phyloP scores from a whole-genome alignment of 768 basidiomycete species.

The Chlorophyllum brunneum region DNA sequence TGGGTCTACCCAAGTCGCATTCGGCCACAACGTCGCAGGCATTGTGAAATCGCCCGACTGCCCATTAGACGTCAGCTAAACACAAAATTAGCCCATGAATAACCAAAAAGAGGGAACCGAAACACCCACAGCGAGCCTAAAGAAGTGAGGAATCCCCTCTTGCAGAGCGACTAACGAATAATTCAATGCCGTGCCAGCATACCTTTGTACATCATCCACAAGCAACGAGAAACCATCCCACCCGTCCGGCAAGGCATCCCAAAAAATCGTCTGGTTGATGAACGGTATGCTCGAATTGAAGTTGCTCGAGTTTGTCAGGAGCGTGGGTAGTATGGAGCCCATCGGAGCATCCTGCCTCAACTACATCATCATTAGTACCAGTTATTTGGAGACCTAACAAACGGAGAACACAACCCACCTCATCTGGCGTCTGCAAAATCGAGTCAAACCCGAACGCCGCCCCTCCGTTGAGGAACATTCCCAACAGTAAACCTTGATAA shows the following conservation, averaged over 20 bases:
- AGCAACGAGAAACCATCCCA: slow-evolving; percentile 81
- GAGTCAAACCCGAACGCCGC: slow-evolving; percentile 79
- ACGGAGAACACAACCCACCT: slow-evolving; percentile 41
- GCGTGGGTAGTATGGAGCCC: slow-evolving; percentile 65
- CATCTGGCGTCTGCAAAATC: slow-evolving; percentile 70
- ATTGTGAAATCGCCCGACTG: slow-evolving; percentile 74
- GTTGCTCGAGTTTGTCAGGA: slow-evolving; percentile 71
- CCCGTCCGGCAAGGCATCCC: slow-evolving; percentile 46
- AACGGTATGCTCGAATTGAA: slow-evolving; percentile 56
- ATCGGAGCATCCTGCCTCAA: slow-evolving; percentile 68
- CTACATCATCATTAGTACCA: slow-evolving; percentile 29
- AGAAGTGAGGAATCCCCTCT: slow-evolving; percentile 64
- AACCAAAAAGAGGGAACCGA: slow-evolving; percentile 2
- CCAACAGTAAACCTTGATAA: slow-evolving; percentile 78
- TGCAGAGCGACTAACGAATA: slow-evolving; percentile 66
- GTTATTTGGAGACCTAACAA: not conserved
- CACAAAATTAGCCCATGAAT: not conserved
- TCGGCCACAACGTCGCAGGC: slow-evolving; percentile 71
- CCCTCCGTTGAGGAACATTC: slow-evolving; percentile 76
- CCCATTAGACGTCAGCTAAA: slow-evolving; percentile 45
- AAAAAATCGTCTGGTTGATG: slow-evolving; percentile 50
- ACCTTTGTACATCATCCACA: slow-evolving; percentile 84
- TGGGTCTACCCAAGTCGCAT: slow-evolving; percentile 81
- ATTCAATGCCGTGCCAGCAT: slow-evolving; percentile 65
- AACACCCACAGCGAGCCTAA: slow-evolving; percentile 69